phyloP scores from a whole-genome alignment of 805 yeast genomes.

The Yamadazyma kitorensis region DNA sequence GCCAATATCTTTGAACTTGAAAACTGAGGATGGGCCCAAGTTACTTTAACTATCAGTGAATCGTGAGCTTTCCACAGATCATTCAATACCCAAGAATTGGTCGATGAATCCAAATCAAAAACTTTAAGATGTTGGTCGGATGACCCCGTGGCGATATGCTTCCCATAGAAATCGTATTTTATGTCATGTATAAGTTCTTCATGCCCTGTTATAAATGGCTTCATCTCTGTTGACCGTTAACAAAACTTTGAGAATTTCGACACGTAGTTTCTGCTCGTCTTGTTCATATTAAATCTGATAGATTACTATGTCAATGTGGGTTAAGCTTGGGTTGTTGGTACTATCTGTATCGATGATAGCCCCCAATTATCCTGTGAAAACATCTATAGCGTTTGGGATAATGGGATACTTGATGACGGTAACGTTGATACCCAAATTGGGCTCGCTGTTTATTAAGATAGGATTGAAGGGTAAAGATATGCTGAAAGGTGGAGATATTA shows the following conservation, averaged over 20 bases:
- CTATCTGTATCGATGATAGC: slow-evolving; percentile 22
- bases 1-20: slow-evolving; percentile 73
- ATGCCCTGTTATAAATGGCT: slow-evolving; percentile 85
- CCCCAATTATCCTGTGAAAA: slow-evolving; percentile 47
- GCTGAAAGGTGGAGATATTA: slow-evolving; percentile 66
- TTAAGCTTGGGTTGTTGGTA: slow-evolving; percentile 14
- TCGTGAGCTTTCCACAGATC: slow-evolving; percentile 98
- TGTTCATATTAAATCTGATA: too few relatives aligned
- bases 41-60: slow-evolving; percentile 73
- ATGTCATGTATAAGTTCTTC: slow-evolving; percentile 90
- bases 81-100: slow-evolving; percentile 75
- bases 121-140: slow-evolving; percentile 93
- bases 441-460: slow-evolving; percentile 62
- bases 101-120: slow-evolving; percentile 66
- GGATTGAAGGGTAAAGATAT: slow-evolving; percentile 88
- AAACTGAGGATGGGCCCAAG: slow-evolving; percentile 94
- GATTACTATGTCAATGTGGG: too few relatives aligned
- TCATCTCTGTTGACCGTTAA: too few relatives aligned
- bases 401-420: slow-evolving; percentile 63
- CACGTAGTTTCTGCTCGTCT: too few relatives aligned
- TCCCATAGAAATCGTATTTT: slow-evolving; percentile 90
- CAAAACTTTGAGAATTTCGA: too few relatives aligned
- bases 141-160: slow-evolving; percentile 89
- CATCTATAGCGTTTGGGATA: slow-evolving; percentile 65
- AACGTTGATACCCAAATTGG: slow-evolving; percentile 65